Base-by-base conservation (phyloP, 73 alveolate genomes). In the Breviolum minutum region DNA sequence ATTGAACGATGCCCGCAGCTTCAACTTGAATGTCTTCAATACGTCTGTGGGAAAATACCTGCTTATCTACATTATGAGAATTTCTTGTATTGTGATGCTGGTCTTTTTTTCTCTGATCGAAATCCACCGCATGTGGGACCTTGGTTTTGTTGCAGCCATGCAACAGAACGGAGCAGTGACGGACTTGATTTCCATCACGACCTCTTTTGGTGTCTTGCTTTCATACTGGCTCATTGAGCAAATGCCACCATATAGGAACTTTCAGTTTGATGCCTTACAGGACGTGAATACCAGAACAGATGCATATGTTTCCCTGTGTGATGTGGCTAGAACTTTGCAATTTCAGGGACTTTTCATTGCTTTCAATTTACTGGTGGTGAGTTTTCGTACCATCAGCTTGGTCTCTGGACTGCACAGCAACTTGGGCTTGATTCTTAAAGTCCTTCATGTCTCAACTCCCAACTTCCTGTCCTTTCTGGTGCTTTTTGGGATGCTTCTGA, bases 361-460 rank as follows among this genome's bases (percentile, higher is more conserved):
- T 11, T 68, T 87, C 30, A 87, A 87, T 32, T 71, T 87, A 68
- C 69, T 87, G 61, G 95, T 87, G 82, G 95, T 87, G 82, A 87
- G 95, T 26, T 64, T 87, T 26, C 80, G 95, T 4, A 87, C 95
- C 17, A 82, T 87, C 68, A 87, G 83, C 82, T 54, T 87, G 40
- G 95, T 87, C 66, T 87, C 95, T 22, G 95, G 83, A 48, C 77
- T 87, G 83, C 95, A 87, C 95, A 87, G 95, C 82, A 87, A 87
- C 64, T 82, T 87, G 27, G 95, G 95, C 82, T 66, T 87, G 66
- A 87, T 87, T 29, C 82, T 66, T 32, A 27, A 87, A 29, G 86
- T 77, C 22, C 20, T 87, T 20, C 30, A n/a, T 32, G 95, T 87
- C 13, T 63, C 95, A 26, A 4, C 60, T 80, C 95, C 95, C 82